Conservation (phyloP, 2,329 filamentous ascomycete genomes). For the Pseudopithomyces chartarum region DNA sequence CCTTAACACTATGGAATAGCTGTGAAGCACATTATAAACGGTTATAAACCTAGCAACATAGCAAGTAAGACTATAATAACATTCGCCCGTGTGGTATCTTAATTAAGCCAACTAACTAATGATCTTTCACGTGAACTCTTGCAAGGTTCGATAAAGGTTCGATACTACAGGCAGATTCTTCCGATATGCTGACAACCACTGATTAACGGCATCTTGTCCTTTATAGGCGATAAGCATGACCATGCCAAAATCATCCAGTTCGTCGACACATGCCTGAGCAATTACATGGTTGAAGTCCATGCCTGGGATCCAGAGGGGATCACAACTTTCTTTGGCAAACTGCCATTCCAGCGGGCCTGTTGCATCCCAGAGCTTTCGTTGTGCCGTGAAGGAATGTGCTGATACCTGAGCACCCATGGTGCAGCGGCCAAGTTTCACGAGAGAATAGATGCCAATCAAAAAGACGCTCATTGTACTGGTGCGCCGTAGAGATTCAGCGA, state of each 20-base stretch:
- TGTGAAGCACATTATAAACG: too few relatives aligned
- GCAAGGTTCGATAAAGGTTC: slow-evolving; percentile 16
- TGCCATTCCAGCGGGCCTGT: slow-evolving; percentile 20
- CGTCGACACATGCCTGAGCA: slow-evolving; percentile 12
- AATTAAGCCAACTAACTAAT: too few relatives aligned
- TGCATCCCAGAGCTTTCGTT: slow-evolving; percentile 21
- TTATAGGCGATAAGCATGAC: slow-evolving; percentile 24
- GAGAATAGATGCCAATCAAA: slow-evolving; percentile 36
- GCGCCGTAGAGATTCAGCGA: slow-evolving; percentile 38
- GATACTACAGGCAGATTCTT: slow-evolving; percentile 7
- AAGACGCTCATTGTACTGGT: slow-evolving; percentile 40
- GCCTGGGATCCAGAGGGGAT: slow-evolving; percentile 17
- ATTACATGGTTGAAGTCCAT: slow-evolving; percentile 23
- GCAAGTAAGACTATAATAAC: too few relatives aligned
- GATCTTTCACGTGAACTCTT: too few relatives aligned
- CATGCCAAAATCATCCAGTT: slow-evolving; percentile 27
- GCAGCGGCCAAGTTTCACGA: slow-evolving; percentile 23
- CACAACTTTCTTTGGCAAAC: slow-evolving; percentile 2
- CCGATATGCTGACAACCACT: slow-evolving; percentile 15
- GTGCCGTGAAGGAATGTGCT: slow-evolving; percentile 22
- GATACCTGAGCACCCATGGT: slow-evolving; percentile 9
- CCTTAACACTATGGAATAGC: too few relatives aligned
- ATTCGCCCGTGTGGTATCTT: too few relatives aligned
- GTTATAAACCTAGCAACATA: too few relatives aligned
- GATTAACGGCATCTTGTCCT: slow-evolving; percentile 20